Percentiles rank a stretch among this genome's conserved stretches.
Conservation (phyloP, 1,139 yeast species). For the Hemisphaericaspora lyxosophila region DNA sequence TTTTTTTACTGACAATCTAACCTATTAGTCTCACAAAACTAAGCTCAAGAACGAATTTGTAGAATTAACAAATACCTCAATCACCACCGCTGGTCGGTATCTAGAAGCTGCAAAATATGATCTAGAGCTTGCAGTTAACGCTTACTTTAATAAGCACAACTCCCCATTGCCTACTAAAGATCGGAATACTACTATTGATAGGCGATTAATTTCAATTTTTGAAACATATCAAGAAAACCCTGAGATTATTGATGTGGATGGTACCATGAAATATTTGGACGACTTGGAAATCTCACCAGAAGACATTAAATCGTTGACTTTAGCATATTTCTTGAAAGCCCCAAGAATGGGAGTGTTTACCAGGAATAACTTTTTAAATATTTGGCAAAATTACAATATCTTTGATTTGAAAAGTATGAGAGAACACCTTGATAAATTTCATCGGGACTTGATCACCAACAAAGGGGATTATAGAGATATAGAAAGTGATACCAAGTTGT, state of each 20-base stretch:
- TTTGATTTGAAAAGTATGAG: conserved; percentile 52
- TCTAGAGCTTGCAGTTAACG: conserved; percentile 31
- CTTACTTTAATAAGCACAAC: conserved; percentile 19
- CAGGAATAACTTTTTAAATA: conserved; percentile 46
- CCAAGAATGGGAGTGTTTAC: conserved; percentile 66
- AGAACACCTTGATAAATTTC: conserved; percentile 36
- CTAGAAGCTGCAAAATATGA: conserved; percentile 28
- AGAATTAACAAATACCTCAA: conserved; percentile 30
- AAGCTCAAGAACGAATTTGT: conserved; percentile 26
- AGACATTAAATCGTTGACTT: conserved; percentile 63
- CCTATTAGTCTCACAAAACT: too few species aligned
- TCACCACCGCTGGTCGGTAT: conserved; percentile 26
- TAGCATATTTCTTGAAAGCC: conserved; percentile 67
- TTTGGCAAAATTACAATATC: conserved; percentile 51
- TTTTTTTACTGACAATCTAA: too few species aligned
- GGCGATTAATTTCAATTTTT: conserved; percentile 24
- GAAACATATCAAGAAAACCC: conserved; percentile 25
- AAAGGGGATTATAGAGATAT: conserved; percentile 8
- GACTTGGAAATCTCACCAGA: conserved; percentile 75
- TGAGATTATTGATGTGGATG: conserved; percentile 61
- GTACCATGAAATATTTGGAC: conserved; percentile 64
- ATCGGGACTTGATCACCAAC: conserved; percentile 33
- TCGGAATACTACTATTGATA: conserved; percentile 9
- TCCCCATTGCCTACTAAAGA: conserved; percentile 7
- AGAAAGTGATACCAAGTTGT: conserved; percentile 18